These are phyloP conservation scores for Gastrolobium villosum DNA, from an alignment of 306 rosid genomes.

Conservation along the genomic window DNA sequence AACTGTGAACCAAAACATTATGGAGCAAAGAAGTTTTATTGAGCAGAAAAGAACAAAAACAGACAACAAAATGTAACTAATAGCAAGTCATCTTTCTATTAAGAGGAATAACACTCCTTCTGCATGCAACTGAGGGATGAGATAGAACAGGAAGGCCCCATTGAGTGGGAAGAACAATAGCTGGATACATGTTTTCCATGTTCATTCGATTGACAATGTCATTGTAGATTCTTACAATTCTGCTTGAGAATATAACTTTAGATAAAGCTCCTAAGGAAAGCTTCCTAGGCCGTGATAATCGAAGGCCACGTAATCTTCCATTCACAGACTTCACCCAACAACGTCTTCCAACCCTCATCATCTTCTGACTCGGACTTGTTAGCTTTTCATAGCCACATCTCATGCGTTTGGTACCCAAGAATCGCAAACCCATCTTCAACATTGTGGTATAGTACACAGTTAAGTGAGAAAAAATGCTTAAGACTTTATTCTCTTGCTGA, in stretches of 20 bases:
- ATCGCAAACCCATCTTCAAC: conserved; percentile 59
- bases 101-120: conserved; percentile 36
- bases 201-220: conserved; percentile 59
- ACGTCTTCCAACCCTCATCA: conserved; percentile 53
- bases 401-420: conserved; percentile 50
- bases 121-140: conserved; percentile 56
- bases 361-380: conserved; percentile 50
- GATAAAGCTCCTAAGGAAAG: conserved; percentile 59
- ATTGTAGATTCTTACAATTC: conserved; percentile 60
- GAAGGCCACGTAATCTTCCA: conserved; percentile 63
- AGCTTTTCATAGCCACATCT: conserved; percentile 65
- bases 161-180: conserved; percentile 62
- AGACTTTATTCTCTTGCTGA: neutral
- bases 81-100: conserved; percentile 42
- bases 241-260: conserved; percentile 49
- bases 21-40: neutral
- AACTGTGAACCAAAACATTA: neutral
- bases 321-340: conserved; percentile 70
- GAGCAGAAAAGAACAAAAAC: neutral
- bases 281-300: conserved; percentile 62
- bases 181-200: conserved; percentile 55
- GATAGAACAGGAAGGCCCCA: conserved; percentile 81
- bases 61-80: conserved; percentile 12
- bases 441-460: neutral
- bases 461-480: neutral